phyloP scores from a whole-genome alignment of 176 grass and related monocot genomes.

The Leersia perrieri region DNA sequence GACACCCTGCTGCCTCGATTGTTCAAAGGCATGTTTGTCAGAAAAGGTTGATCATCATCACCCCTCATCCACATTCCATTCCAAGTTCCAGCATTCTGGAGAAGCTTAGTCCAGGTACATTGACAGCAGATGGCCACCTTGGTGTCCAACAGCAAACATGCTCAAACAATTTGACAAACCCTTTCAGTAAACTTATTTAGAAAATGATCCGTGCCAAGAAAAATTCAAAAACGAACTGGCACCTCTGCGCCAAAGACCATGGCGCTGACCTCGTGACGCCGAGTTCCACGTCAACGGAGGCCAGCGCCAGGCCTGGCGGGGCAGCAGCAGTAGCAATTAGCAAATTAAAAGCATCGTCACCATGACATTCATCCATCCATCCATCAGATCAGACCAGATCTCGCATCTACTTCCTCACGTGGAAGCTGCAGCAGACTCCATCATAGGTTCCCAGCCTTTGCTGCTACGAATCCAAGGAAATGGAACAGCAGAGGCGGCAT shows the following conservation, averaged over 20 bases:
- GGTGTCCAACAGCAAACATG: not conserved
- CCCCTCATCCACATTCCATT: not conserved
- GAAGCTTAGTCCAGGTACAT: not conserved
- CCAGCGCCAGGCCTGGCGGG: not conserved
- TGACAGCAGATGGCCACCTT: not conserved
- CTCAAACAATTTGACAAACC: no score
- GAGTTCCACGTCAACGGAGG: no score
- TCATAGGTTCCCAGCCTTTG: not conserved
- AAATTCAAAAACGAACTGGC: no score
- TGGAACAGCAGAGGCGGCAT: conserved; percentile 14
- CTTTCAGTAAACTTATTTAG: no score
- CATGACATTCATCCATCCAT: not conserved
- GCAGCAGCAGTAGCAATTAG: no score
- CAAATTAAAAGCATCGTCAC: not conserved
- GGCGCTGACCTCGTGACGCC: no score
- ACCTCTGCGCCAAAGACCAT: no score
- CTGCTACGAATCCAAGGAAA: not conserved
- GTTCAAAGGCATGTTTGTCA: not conserved
- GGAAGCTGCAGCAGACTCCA: not conserved
- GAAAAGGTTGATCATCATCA: not conserved
- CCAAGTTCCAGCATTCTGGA: not conserved
- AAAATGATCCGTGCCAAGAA: no score
- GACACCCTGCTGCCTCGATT: not conserved
- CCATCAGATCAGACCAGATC: not conserved
- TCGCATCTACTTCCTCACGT: not conserved